Evolutionary conservation across 1,284 basidiomycete species (phyloP), one percentile per base, ranked within the genome.

Genomic region (Cutaneotrichosporon sp.): DNA sequence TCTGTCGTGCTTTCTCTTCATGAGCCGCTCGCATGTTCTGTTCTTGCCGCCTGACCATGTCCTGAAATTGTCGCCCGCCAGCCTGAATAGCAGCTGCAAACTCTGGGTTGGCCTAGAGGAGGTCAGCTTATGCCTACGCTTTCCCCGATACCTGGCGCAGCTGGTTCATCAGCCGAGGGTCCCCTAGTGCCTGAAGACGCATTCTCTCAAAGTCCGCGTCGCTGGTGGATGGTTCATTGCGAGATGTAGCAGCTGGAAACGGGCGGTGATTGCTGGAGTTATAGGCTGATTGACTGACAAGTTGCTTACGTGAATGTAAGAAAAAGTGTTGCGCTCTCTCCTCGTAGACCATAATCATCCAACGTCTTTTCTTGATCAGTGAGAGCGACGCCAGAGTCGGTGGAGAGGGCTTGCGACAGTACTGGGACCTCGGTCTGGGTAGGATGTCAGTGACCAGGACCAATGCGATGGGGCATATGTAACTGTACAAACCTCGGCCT

Each of bases 201-300:
- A 93, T 88, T 79, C 87, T 85, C 73, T 97, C 94, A 22, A 87
- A 77, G 62, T 93, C 90, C 53, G 86, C 86, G 58, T 84, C 81
- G n/a, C 80, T 77, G 15, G 46, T 54, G 13, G n/a, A 22, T 10
- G 12, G 12, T 23, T 23, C 46, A 17, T 44, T 37, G 7, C 23
- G 3, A 9, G 23, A 17, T 20, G 38, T 5, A 7, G n/a, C 55
- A 18, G 80, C 66, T 1, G 85, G 82, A 36, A 91, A 83, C 21
- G 82, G 83, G 22, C 85, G 88, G 88, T 38, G 46, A 22, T 37
- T 21, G n/a, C 46, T 38, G 15, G 36, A 12, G 46, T 37, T 8
- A 38, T n/a, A n/a, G n/a, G 46, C 46, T 8, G 8, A 10, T 12
- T 8, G 21, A 2, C 9, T 10, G 33, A 85, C 59, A 38, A 17